Conservation (phyloP, 2,329 filamentous ascomycete genomes). For the Emericellopsis cladophorae region DNA sequence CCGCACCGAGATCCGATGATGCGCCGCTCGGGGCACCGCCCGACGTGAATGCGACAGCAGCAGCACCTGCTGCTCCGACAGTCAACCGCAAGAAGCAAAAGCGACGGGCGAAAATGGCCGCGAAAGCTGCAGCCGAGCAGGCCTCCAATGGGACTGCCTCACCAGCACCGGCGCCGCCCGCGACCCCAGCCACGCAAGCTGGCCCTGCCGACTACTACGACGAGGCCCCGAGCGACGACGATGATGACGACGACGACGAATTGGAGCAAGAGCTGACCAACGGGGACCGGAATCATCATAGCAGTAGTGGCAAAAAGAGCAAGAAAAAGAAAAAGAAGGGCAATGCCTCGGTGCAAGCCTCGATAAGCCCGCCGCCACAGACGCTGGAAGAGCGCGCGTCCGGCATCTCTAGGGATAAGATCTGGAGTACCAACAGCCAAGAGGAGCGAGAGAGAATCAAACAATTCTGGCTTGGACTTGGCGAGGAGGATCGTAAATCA, state of each 20-base stretch:
- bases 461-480: conserved; percentile 91
- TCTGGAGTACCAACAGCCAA: conserved; percentile 92
- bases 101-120: conserved; percentile 74
- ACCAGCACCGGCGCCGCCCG: conserved; percentile 14
- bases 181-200: conserved; percentile 8
- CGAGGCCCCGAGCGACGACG: conserved; percentile 43
- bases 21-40: conserved; percentile 11
- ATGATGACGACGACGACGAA: conserved; percentile 28
- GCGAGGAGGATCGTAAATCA: conserved; percentile 88
- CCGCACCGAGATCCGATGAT: conserved; percentile 23
- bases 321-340: conserved; percentile 60
- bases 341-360: background rate
- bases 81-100: conserved; percentile 95
- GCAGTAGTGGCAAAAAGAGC: conserved; percentile 41
- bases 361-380: background rate
- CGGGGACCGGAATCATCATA: conserved; percentile 12
- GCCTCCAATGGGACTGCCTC: conserved; percentile 27
- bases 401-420: conserved; percentile 62
- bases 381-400: conserved; percentile 16
- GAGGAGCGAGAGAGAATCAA: conserved; percentile 97
- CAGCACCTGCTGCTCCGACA: conserved; percentile 22
- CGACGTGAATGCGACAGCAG: conserved; percentile 12
- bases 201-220: conserved; percentile 27
- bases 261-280: conserved; percentile 15
- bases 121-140: conserved; percentile 41